phyloP scores from a whole-genome alignment of 192 early-diverging fungal genomes.

The Backusella mclennaniae region DNA sequence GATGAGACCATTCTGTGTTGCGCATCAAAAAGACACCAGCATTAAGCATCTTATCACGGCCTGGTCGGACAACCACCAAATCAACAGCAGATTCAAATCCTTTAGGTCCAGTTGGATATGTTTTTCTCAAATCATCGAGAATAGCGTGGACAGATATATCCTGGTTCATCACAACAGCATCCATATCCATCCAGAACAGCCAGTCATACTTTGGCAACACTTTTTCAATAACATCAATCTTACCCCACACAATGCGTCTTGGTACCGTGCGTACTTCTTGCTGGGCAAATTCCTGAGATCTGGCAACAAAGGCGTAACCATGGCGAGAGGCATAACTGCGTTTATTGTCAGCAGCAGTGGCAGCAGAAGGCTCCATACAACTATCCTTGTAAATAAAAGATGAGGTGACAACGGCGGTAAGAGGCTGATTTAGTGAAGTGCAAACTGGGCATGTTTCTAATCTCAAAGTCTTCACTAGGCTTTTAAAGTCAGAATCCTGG shows the following conservation, averaged over 20 bases:
- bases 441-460: neutral
- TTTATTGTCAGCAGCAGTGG: conserved; percentile 48
- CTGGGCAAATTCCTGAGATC: conserved; percentile 53
- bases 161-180: conserved; percentile 48
- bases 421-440: neutral
- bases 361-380: conserved; percentile 47
- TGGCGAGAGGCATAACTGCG: conserved; percentile 46
- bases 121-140: conserved; percentile 28
- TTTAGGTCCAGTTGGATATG: neutral
- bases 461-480: conserved; percentile 12
- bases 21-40: conserved; percentile 55
- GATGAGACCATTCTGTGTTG: conserved; percentile 48
- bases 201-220: conserved; percentile 55
- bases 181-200: conserved; percentile 61
- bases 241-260: conserved; percentile 54
- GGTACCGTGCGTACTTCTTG: conserved; percentile 34
- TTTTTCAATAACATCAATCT: conserved; percentile 53
- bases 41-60: conserved; percentile 45
- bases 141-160: conserved; percentile 40
- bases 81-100: conserved; percentile 35
- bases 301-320: conserved; percentile 52
- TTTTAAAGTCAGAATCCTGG: conserved; percentile 43
- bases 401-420: conserved; percentile 46
- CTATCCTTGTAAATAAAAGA: conserved; percentile 45
- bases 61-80: conserved; percentile 46